Percentiles rank a stretch among this genome's conserved stretches.
These are phyloP conservation scores for Alternaria postmessia DNA, from an alignment of 2,329 filamentous ascomycete genomes.

Conservation along the genomic window DNA sequence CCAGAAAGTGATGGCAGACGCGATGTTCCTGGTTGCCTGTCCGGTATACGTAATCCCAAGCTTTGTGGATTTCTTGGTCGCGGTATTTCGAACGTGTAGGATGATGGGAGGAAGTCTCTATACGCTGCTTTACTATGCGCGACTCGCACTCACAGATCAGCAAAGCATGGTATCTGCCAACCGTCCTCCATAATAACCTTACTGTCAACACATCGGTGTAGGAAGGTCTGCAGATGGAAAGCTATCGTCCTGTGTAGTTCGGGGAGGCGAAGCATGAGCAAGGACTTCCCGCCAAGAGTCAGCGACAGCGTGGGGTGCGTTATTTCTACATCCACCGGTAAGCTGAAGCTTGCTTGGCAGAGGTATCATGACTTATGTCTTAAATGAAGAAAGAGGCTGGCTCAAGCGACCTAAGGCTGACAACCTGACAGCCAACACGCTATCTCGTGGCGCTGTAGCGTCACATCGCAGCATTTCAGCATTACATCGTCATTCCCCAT, in stretches of 20 bases:
- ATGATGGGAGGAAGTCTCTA: no score
- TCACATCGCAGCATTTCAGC: conserved; percentile 13
- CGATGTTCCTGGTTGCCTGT: background rate
- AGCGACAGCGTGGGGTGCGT: conserved; percentile 21
- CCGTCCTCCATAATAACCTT: background rate
- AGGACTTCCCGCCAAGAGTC: conserved; percentile 16
- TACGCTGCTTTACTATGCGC: background rate
- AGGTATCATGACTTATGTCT: conserved; percentile 13
- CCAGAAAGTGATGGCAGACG: background rate
- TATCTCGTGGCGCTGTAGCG: conserved; percentile 23
- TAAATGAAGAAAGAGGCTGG: conserved; percentile 16
- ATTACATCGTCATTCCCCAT: background rate
- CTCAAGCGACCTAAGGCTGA: conserved; percentile 13
- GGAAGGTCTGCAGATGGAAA: background rate
- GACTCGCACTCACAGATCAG: background rate
- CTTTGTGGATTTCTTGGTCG: background rate
- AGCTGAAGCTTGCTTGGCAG: conserved; percentile 20
- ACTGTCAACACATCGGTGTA: background rate
- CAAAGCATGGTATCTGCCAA: background rate
- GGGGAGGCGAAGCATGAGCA: conserved; percentile 5
- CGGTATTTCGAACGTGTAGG: no score
- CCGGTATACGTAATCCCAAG: background rate
- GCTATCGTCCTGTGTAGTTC: background rate
- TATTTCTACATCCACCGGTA: conserved; percentile 9
- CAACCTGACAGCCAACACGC: conserved; percentile 14